A percentile compares a stretch with the other conserved stretches of the same genome.
Conservation (phyloP, 2,329 filamentous ascomycete genomes). For the Parastagonospora avenae region DNA sequence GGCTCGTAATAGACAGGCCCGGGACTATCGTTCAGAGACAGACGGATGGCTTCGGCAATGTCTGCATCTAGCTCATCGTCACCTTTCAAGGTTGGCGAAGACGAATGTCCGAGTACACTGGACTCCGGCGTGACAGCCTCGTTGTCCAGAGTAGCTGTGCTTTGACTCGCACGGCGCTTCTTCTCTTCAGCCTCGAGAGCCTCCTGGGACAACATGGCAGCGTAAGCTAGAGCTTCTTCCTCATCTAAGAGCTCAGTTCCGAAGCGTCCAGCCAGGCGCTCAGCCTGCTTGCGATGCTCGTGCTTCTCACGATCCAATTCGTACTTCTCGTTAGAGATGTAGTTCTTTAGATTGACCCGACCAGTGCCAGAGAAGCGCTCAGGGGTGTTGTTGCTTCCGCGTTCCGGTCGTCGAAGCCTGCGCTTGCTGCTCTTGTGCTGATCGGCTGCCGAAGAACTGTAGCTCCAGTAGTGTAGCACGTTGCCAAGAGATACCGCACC, state of each 20-base stretch:
- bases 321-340: conserved; percentile 83
- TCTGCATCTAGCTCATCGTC: conserved; percentile 62
- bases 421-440: conserved; percentile 79
- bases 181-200: conserved; percentile 56
- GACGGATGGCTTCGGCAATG: conserved; percentile 66
- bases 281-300: conserved; percentile 68
- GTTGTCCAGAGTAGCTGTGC: conserved; percentile 44
- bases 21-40: conserved; percentile 49
- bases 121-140: conserved; percentile 44
- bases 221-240: conserved; percentile 68
- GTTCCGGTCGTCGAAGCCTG: conserved; percentile 71
- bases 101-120: conserved; percentile 32
- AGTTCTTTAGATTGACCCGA: conserved; percentile 74
- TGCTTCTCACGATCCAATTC: conserved; percentile 78
- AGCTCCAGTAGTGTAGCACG: conserved; percentile 90
- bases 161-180: conserved; percentile 53
- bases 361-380: conserved; percentile 66
- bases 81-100: conserved; percentile 38
- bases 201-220: conserved; percentile 66
- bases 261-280: conserved; percentile 77
- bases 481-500: conserved; percentile 87
- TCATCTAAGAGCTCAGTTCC: conserved; percentile 75
- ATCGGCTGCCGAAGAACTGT: conserved; percentile 78
- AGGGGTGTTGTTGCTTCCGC: conserved; percentile 63
- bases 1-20: conserved; percentile 13